Evolutionary conservation across 129 eudicot species (phyloP).

Genomic region (carrot (Daucus carota)): DH1_v3.0 NC_030383.2:49026001-49026500

Average conservation of each 20-base stretch:
- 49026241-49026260: conserved; percentile 91
- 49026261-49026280: conserved; percentile 68
- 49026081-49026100: conserved; percentile 80
- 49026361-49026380: conserved; percentile 53
- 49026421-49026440: too few species aligned
- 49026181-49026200: too few species aligned
- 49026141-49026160: background rate
- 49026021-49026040: conserved; percentile 68
- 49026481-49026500: too few species aligned
- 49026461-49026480: too few species aligned
- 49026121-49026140: background rate
- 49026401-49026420: too few species aligned
- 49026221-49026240: too few species aligned
- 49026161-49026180: background rate
- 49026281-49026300: conserved; percentile 26
- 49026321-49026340: background rate
- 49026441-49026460: too few species aligned
- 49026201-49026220: too few species aligned
- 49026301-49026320: background rate
- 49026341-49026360: background rate
- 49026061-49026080: conserved; percentile 61
- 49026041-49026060: conserved; percentile 64
- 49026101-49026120: background rate
- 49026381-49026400: conserved; percentile 88
- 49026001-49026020: conserved; percentile 85